phyloP scores from a whole-genome alignment of 352 stramenopile species.

The Pythium monospermum region DNA sequence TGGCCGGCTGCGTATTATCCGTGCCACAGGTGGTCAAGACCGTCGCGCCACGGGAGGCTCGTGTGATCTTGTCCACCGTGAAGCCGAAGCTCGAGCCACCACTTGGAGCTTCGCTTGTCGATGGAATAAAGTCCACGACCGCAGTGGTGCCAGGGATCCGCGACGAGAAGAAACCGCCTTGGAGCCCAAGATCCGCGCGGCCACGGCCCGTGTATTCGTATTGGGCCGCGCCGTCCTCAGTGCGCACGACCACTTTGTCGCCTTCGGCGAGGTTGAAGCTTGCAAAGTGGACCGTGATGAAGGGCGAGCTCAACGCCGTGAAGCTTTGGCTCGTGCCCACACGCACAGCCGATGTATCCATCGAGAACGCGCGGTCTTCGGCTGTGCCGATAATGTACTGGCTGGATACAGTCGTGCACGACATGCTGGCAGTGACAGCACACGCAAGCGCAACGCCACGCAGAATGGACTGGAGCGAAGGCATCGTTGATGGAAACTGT shows the following conservation, averaged over 20 bases:
- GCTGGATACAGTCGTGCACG: too few relatives aligned
- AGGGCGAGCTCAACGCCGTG: too few relatives aligned
- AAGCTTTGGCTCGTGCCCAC: too few relatives aligned
- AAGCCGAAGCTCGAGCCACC: conserved; percentile 30
- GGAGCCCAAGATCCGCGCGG: conserved; percentile 21
- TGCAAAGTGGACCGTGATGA: conserved; percentile 39
- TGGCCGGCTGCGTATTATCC: conserved; percentile 24
- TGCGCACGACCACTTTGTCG: conserved; percentile 25
- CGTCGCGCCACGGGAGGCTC: conserved; percentile 14
- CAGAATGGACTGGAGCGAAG: too few relatives aligned
- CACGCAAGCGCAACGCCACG: too few relatives aligned
- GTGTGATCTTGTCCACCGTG: conserved; percentile 29
- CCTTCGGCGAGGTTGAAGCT: conserved; percentile 29
- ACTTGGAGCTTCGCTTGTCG: too few relatives aligned
- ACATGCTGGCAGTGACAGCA: too few relatives aligned
- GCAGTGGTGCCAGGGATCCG: conserved; percentile 23
- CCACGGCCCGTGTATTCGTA: conserved; percentile 28
- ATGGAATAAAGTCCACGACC: conserved; percentile 20
- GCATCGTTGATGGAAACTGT: too few relatives aligned
- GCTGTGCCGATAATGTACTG: too few relatives aligned
- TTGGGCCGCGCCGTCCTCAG: conserved; percentile 11
- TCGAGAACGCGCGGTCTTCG: too few relatives aligned
- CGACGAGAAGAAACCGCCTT: conserved; percentile 33
- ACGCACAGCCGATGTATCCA: too few relatives aligned
- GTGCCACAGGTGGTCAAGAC: conserved; percentile 26